Evolutionary conservation across 2,329 filamentous ascomycete species (phyloP).

Genomic region (Myriosclerotinia duriaeana): DNA sequence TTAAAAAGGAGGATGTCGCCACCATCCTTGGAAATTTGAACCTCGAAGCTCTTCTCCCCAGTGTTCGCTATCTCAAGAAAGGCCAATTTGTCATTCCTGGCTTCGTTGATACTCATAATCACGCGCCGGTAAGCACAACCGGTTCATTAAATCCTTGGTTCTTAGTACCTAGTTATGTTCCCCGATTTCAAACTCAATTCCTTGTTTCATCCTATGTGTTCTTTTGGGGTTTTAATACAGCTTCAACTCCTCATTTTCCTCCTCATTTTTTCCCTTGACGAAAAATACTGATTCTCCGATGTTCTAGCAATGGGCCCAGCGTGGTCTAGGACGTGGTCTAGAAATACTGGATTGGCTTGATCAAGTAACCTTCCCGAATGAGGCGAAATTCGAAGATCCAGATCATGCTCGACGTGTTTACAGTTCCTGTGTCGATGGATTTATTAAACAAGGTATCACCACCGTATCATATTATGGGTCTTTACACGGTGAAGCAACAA

Average conservation of each 20-base stretch:
- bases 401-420: slow-evolving; percentile 68
- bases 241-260: no score
- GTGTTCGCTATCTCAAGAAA: slow-evolving; percentile 18
- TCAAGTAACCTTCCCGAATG: slow-evolving; percentile 62
- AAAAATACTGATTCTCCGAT: no score
- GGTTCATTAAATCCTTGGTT: no score
- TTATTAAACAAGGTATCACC: slow-evolving; percentile 83
- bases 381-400: slow-evolving; percentile 65
- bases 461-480: slow-evolving; percentile 90
- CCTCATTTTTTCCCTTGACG: no score
- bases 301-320: slow-evolving; percentile 48
- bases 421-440: slow-evolving; percentile 70
- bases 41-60: slow-evolving; percentile 6
- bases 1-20: slow-evolving; percentile 3
- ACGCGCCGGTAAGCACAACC: slow-evolving; percentile 50
- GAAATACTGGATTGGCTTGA: slow-evolving; percentile 59
- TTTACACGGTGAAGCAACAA: slow-evolving; percentile 78
- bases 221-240: no score
- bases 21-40: slow-evolving; percentile 1
- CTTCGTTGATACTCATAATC: slow-evolving; percentile 67
- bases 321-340: slow-evolving; percentile 33
- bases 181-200: no score
- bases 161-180: no score
- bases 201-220: no score
- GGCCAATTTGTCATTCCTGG: slow-evolving; percentile 55